Evolutionary conservation across 768 basidiomycete species (phyloP).

Genomic region (Baorangia bicolor): DNA sequence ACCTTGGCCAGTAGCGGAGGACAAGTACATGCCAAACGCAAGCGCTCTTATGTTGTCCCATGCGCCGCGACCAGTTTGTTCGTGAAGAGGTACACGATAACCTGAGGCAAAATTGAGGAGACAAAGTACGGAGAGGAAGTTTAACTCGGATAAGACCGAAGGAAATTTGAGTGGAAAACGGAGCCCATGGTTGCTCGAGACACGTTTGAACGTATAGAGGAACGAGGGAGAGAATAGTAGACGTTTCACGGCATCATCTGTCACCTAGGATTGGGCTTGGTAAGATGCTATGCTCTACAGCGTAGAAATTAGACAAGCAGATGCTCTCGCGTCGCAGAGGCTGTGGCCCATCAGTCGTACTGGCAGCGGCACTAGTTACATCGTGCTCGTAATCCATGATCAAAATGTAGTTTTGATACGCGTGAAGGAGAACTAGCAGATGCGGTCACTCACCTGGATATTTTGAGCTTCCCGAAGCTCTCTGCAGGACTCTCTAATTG

Average conservation of each 20-base stretch:
- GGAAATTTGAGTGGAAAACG: constrained; percentile 79
- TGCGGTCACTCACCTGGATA: constrained; percentile 47
- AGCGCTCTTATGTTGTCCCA: constrained; percentile 82
- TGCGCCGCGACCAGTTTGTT: constrained; percentile 72
- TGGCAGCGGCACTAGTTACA: background rate
- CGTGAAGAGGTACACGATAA: constrained; percentile 72
- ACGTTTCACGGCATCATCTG: constrained; percentile 52
- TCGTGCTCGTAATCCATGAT: background rate
- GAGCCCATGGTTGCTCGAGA: constrained; percentile 66
- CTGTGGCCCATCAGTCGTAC: background rate
- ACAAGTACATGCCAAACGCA: constrained; percentile 68
- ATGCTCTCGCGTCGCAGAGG: background rate
- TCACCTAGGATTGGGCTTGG: constrained; percentile 45
- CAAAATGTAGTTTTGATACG: constrained; percentile 2
- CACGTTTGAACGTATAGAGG: constrained; percentile 56
- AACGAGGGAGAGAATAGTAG: constrained; percentile 67
- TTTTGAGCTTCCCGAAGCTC: constrained; percentile 45
- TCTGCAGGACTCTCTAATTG: constrained; percentile 54
- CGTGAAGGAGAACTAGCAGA: background rate
- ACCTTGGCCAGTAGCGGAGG: constrained; percentile 51
- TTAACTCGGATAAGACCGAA: constrained; percentile 71
- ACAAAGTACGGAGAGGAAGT: constrained; percentile 73
- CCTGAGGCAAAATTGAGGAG: constrained; percentile 84
- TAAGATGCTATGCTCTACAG: constrained; percentile 5
- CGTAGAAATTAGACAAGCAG: background rate